A percentile compares a stretch with the other conserved stretches of the same genome.
Evolutionary conservation across 2,329 filamentous ascomycete genomes (phyloP).

Genomic region (Aspergillus arachidicola): DNA sequence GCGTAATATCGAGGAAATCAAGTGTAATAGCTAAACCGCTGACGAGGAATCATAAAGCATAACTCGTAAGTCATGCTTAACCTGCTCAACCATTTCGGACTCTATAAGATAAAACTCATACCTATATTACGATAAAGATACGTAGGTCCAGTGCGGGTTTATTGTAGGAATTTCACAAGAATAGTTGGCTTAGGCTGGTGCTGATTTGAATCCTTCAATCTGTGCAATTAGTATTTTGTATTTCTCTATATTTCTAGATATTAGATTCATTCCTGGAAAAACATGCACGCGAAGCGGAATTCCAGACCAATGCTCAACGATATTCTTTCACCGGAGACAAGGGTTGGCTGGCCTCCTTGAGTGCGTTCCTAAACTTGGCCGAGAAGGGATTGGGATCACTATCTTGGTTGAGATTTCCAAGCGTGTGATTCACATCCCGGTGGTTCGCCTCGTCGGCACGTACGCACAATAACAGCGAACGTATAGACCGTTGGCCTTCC

Average conservation of each 20-base stretch:
- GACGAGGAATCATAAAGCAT: not conserved
- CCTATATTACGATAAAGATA: not conserved
- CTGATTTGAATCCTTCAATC: not conserved
- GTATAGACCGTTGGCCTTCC: constrained; percentile 78
- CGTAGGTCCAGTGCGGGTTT: not conserved
- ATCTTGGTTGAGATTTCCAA: constrained; percentile 82
- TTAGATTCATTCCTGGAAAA: not conserved
- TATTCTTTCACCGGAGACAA: not conserved
- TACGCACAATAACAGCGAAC: constrained; percentile 83
- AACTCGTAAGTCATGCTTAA: too few species aligned
- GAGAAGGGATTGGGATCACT: constrained; percentile 92
- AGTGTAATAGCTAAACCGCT: not conserved
- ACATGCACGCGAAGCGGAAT: not conserved
- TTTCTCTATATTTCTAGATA: not conserved
- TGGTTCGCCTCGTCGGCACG: constrained; percentile 86
- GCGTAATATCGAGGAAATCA: not conserved
- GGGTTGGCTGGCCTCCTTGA: constrained; percentile 37
- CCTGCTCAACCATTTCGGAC: not conserved
- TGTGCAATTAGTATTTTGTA: too few species aligned
- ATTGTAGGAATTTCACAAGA: not conserved
- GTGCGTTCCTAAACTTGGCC: constrained; percentile 73
- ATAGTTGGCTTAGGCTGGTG: not conserved
- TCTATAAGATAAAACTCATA: not conserved
- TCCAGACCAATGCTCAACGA: not conserved
- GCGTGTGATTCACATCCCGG: constrained; percentile 92